A percentile compares a stretch with the other conserved stretches of the same genome.
phyloP scores from a whole-genome alignment of 2,329 filamentous ascomycete species.

The Ophidiomyces ophidiicola region DNA sequence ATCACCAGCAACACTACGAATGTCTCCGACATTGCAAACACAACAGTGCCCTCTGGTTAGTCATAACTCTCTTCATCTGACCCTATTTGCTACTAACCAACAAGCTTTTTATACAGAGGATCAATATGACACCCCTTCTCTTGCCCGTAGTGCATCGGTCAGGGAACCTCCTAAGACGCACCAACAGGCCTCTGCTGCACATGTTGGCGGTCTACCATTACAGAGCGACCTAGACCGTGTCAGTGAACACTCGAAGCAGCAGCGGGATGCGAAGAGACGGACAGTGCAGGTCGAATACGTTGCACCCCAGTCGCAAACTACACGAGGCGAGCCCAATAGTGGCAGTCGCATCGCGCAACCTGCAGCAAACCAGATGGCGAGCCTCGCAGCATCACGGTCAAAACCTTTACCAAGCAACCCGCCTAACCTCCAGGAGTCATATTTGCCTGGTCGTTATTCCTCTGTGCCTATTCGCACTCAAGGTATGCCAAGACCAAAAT shows the following conservation, averaged over 20 bases:
- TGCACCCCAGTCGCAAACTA: constrained; percentile 73
- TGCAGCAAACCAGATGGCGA: constrained; percentile 1
- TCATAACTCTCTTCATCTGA: constrained; percentile 10
- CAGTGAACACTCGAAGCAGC: constrained; percentile 33
- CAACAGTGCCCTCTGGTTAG: constrained; percentile 53
- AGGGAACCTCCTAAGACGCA: constrained; percentile 64
- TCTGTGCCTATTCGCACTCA: constrained; percentile 17
- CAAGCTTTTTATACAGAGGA: constrained; percentile 30
- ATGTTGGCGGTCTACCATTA: constrained; percentile 53
- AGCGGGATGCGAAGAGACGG: constrained; percentile 70
- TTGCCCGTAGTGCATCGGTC: constrained; percentile 84
- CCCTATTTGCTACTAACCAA: neutral
- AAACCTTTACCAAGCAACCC: constrained; percentile 52
- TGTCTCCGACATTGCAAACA: constrained; percentile 70
- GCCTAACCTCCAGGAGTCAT: constrained; percentile 34
- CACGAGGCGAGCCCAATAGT: constrained; percentile 48
- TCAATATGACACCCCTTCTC: constrained; percentile 46
- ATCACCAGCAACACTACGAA: constrained; percentile 93
- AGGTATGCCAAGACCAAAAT: constrained; percentile 33
- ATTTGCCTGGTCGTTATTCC: constrained; percentile 10
- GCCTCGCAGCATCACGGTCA: constrained; percentile 15
- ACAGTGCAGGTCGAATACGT: constrained; percentile 98
- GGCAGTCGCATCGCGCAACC: constrained; percentile 1
- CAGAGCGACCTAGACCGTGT: constrained; percentile 62
- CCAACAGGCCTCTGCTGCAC: constrained; percentile 19